Percentiles rank a stretch among this genome's conserved stretches.
phyloP scores from a whole-genome alignment of 1,284 basidiomycete genomes.

The Pyrrhoderma lamaoense region DNA sequence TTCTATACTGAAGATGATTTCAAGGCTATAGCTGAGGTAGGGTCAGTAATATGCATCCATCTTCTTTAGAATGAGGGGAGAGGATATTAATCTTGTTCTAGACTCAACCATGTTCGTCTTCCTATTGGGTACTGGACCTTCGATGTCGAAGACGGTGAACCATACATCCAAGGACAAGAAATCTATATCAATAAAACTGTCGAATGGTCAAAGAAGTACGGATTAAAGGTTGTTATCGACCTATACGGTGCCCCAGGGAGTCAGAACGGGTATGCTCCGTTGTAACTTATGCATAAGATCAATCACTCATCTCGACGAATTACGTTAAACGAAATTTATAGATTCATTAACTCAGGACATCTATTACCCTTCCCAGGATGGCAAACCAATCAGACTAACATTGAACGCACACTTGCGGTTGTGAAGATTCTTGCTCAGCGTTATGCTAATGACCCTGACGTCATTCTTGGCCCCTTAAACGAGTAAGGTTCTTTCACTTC shows the following conservation, averaged over 20 bases:
- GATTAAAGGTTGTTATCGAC: slow-evolving; percentile 78
- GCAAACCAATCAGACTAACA: slow-evolving; percentile 60
- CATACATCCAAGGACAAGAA: slow-evolving; percentile 77
- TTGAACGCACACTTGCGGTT: slow-evolving; percentile 56
- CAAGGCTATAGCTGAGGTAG: slow-evolving; percentile 61
- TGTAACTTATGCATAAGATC: background rate
- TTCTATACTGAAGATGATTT: slow-evolving; percentile 80
- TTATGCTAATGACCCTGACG: background rate
- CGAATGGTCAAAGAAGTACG: slow-evolving; percentile 68
- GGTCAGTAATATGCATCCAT: slow-evolving; percentile 33
- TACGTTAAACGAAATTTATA: slow-evolving; percentile 28
- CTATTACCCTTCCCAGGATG: slow-evolving; percentile 55
- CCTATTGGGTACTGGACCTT: slow-evolving; percentile 94
- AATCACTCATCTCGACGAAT: background rate
- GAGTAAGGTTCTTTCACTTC: slow-evolving; percentile 44
- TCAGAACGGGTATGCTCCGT: slow-evolving; percentile 73
- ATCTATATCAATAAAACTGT: slow-evolving; percentile 69
- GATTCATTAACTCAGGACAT: slow-evolving; percentile 86
- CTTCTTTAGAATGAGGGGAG: slow-evolving; percentile 17
- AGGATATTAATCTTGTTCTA: slow-evolving; percentile 24
- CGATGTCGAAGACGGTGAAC: slow-evolving; percentile 72
- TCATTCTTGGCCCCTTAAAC: slow-evolving; percentile 64
- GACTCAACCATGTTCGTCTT: slow-evolving; percentile 78
- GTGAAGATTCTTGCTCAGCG: background rate
- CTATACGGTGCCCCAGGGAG: slow-evolving; percentile 82